Evolutionary conservation across 2,329 filamentous ascomycete genomes (phyloP).

Genomic region (Helminthosporium solani): DNA sequence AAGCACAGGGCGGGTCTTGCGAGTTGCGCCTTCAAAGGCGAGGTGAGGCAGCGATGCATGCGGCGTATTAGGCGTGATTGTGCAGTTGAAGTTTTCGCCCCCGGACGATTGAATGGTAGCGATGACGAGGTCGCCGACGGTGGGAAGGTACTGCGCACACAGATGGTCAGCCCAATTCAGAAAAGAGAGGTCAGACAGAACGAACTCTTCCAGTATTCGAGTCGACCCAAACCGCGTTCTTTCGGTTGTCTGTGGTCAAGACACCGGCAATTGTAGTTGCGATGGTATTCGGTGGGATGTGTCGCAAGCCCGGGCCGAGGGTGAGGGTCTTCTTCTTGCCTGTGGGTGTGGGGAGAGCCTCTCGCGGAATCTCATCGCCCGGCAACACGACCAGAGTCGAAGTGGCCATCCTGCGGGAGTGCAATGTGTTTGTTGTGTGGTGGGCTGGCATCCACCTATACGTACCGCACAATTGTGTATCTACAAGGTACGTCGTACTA

Average conservation of each 20-base stretch:
- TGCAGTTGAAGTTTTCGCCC: slow-evolving; percentile 76
- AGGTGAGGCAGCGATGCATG: slow-evolving; percentile 76
- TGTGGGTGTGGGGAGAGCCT: slow-evolving; percentile 63
- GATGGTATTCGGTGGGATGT: slow-evolving; percentile 75
- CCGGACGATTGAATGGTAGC: slow-evolving; percentile 77
- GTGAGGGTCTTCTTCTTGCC: slow-evolving; percentile 69
- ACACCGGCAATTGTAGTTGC: slow-evolving; percentile 67
- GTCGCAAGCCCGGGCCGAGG: slow-evolving; percentile 79
- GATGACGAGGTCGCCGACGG: slow-evolving; percentile 82
- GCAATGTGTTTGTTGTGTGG: slow-evolving; percentile 12
- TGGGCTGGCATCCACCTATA: too few relatives aligned
- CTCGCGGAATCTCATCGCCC: slow-evolving; percentile 70
- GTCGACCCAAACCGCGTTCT: slow-evolving; percentile 79
- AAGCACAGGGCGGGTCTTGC: slow-evolving; percentile 85
- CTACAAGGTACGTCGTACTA: too few relatives aligned
- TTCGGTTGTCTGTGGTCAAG: slow-evolving; percentile 66
- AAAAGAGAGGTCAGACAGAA: neutral
- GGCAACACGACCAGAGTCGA: slow-evolving; percentile 70
- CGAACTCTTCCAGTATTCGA: slow-evolving; percentile 66
- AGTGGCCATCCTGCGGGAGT: slow-evolving; percentile 53
- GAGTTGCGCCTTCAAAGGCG: slow-evolving; percentile 88
- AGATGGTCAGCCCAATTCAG: slow-evolving; percentile 23
- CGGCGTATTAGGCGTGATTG: slow-evolving; percentile 64
- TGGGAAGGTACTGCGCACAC: slow-evolving; percentile 68
- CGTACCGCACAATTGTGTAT: too few relatives aligned